Conservation (phyloP, 2,329 filamentous ascomycete species). For the Xylaria polymorpha region DNA sequence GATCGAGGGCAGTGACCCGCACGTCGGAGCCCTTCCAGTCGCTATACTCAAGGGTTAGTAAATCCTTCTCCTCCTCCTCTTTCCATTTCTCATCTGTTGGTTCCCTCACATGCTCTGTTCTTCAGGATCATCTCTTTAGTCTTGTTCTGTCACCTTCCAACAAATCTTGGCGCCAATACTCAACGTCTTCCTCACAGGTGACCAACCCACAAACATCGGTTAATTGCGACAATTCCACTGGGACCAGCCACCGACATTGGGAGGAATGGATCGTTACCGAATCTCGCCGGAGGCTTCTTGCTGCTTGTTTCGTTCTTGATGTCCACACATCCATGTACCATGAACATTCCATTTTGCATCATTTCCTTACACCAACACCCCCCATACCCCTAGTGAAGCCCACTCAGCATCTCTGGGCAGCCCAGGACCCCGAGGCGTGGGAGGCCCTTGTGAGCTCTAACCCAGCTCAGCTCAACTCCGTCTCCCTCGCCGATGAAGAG, state of each 20-base stretch:
- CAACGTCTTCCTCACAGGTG: constrained; percentile 56
- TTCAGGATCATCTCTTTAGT: constrained; percentile 52
- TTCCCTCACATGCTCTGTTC: constrained; percentile 49
- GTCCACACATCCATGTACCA: constrained; percentile 66
- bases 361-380: constrained; percentile 51
- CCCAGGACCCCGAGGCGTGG: constrained; percentile 60
- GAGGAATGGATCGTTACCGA: constrained; percentile 64
- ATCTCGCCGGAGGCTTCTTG: constrained; percentile 64
- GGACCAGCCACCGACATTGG: constrained; percentile 57
- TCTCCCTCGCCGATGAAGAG: constrained; percentile 50
- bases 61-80: constrained; percentile 50
- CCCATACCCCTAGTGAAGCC: constrained; percentile 61
- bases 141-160: constrained; percentile 49
- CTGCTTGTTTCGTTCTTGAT: constrained; percentile 68
- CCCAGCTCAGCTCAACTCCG: constrained; percentile 43
- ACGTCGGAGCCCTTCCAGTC: constrained; percentile 62
- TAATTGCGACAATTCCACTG: constrained; percentile 38
- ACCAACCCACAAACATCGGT: constrained; percentile 50
- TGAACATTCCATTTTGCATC: constrained; percentile 58
- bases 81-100: constrained; percentile 41
- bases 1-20: constrained; percentile 60
- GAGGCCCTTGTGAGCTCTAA: constrained; percentile 48
- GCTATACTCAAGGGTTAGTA: constrained; percentile 66
- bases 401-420: constrained; percentile 62
- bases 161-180: constrained; percentile 50